Percentiles rank a stretch among this genome's conserved stretches.
phyloP scores from a whole-genome alignment of 2,329 filamentous ascomycete species.

The Trichoderma endophyticum region DNA sequence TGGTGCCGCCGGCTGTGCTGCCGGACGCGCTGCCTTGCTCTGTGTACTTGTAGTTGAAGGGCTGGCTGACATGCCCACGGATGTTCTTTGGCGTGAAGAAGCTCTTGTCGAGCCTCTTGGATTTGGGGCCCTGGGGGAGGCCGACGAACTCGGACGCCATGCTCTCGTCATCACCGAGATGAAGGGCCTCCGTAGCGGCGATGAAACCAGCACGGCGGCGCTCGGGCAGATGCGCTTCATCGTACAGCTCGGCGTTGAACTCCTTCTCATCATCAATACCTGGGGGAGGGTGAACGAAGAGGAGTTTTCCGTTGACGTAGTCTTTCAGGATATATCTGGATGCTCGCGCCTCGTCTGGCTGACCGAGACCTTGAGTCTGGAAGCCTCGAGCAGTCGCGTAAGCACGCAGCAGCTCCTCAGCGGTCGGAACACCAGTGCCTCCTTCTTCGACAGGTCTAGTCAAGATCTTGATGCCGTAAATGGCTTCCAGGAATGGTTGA shows the following conservation, averaged over 20 bases:
- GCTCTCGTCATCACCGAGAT: constrained; percentile 35
- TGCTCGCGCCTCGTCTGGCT: constrained; percentile 90
- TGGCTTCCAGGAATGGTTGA: constrained; percentile 80
- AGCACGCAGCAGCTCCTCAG: constrained; percentile 77
- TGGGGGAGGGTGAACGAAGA: constrained; percentile 88
- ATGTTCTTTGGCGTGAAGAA: constrained; percentile 73
- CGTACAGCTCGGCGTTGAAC: constrained; percentile 90
- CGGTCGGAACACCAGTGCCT: constrained; percentile 81
- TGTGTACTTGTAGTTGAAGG: constrained; percentile 87
- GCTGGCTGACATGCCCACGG: constrained; percentile 67
- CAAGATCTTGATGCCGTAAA: constrained; percentile 89
- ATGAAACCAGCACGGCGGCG: constrained; percentile 69
- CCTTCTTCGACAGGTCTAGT: constrained; percentile 84
- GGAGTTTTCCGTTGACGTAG: constrained; percentile 92
- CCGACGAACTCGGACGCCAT: constrained; percentile 47
- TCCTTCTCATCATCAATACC: constrained; percentile 64
- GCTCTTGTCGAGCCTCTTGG: constrained; percentile 74
- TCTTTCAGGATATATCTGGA: constrained; percentile 90
- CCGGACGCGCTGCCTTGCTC: constrained; percentile 70
- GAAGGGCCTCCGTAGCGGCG: constrained; percentile 46
- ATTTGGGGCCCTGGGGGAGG: constrained; percentile 65
- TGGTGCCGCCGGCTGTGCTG: constrained; percentile 40
- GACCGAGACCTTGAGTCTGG: constrained; percentile 81
- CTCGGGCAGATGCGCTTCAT: constrained; percentile 74
- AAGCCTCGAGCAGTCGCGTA: constrained; percentile 91